Conservation (phyloP, 106 monocot species). For the Triglochin maritima region DNA sequence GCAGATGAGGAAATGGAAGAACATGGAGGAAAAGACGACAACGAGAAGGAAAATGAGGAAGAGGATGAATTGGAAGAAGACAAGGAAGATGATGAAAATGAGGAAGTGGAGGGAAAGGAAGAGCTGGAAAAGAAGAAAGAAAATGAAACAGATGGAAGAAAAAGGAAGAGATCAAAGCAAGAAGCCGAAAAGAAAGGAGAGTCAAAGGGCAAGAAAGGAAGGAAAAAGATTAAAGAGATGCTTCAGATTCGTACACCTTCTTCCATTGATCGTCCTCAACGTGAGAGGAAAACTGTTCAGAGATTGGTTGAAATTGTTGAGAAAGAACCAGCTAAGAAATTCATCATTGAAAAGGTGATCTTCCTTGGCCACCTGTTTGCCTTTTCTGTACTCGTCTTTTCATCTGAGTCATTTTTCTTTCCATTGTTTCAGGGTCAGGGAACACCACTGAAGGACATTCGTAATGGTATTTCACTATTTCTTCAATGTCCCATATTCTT, state of each 20-base stretch:
- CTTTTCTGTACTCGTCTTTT: neutral
- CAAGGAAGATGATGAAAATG: neutral
- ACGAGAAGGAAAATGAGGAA: neutral
- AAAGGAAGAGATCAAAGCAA: neutral
- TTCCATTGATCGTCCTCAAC: constrained; percentile 46
- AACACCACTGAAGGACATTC: constrained; percentile 73
- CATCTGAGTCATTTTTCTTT: neutral
- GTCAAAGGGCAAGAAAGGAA: constrained; percentile 3
- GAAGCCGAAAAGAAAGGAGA: neutral
- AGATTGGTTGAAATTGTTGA: constrained; percentile 91
- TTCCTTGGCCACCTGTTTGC: neutral
- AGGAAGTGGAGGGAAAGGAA: neutral
- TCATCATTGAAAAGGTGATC: constrained; percentile 53
- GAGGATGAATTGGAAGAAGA: neutral
- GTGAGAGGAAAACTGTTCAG: constrained; percentile 92
- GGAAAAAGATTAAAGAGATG: constrained; percentile 6
- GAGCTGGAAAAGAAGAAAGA: neutral
- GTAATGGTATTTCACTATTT: constrained; percentile 66
- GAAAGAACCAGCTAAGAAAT: constrained; percentile 46
- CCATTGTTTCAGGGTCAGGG: constrained; percentile 49
- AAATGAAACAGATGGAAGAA: neutral
- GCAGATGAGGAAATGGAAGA: neutral
- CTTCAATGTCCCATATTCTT: neutral
- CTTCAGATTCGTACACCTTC: constrained; percentile 23
- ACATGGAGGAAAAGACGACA: neutral